Evolutionary conservation across 441 rosid genomes (phyloP), one percentile per base, ranked within the genome.

Genomic region (Populus hybrid): DNA sequence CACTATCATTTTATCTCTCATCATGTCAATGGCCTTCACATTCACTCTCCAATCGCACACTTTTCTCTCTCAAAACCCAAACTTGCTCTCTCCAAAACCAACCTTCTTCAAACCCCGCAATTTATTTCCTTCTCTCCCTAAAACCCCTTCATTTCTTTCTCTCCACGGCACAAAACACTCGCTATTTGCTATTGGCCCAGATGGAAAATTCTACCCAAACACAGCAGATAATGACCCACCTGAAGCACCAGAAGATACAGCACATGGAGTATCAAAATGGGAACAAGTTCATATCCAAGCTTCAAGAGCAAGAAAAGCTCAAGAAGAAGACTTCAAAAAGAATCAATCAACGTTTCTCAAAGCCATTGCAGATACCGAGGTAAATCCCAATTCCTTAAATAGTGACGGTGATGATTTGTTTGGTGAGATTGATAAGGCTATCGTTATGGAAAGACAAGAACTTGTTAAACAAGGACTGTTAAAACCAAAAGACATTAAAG

Each of bases 181-280:
- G 31, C 72, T 71, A 4, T 83, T 59, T 26, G 84, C 89, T 20
- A 81, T 83, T 10, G 87, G 88, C 7, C 88, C 83, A 2, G 82
- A 76, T 79, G 91, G 92, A 0, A 89, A 83, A 69, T 90, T 85
- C 16, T 86, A 89, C 76, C 97, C 98, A 6, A 85, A 79, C 72
- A 88, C 97, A 0, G 80, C 97, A 2, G 93, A 85, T 70, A 91
- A 90, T 71, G 99, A 95, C 81, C 99, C 98, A 0, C 98, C 98
- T 0, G 99, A 92, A 78, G 98, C 95, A 1, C 86, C 94, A 0
- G 98, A 93, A 63, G 99, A 92, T 64, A 73, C 98, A 29, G 86
- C 87, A 74, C 98, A 95, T 75, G 99, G 97, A 7, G 87, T 93
- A 0, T 87, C 90, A 21, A 94, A 87, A 75, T 94, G 92, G 77